Evolutionary conservation across 2,329 filamentous ascomycete species (phyloP).

Genomic region (Trichoderma koningii): DNA sequence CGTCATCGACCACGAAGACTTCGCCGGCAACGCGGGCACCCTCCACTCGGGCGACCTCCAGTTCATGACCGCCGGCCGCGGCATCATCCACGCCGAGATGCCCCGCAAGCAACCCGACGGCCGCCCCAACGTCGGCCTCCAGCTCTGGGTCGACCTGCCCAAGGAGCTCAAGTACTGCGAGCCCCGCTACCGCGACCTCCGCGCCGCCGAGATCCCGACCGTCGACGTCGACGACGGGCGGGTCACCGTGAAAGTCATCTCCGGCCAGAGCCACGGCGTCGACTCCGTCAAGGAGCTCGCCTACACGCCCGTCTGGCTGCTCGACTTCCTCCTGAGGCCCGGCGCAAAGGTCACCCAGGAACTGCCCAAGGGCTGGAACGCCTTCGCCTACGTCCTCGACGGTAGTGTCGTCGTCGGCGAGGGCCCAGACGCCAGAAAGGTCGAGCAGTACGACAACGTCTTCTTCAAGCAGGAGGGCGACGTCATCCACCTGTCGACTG

Average conservation of each 20-base stretch:
- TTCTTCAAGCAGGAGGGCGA: conserved; percentile 84
- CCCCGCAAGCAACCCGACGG: conserved; percentile 77
- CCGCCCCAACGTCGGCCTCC: conserved; percentile 78
- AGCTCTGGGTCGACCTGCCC: conserved; percentile 94
- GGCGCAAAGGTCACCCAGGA: conserved; percentile 76
- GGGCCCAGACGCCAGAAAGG: conserved; percentile 52
- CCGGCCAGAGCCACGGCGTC: conserved; percentile 77
- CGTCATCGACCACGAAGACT: conserved; percentile 89
- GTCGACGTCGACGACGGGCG: conserved; percentile 71
- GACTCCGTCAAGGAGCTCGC: conserved; percentile 88
- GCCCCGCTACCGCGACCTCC: conserved; percentile 86
- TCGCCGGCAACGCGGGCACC: conserved; percentile 80
- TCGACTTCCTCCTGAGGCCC: conserved; percentile 79
- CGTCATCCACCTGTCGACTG: conserved; percentile 69
- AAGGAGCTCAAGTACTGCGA: conserved; percentile 81
- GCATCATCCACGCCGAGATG: conserved; percentile 97
- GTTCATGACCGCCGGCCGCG: conserved; percentile 93
- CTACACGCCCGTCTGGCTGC: conserved; percentile 95
- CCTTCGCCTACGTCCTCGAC: conserved; percentile 83
- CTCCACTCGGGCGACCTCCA: conserved; percentile 88
- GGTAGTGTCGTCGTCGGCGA: conserved; percentile 67
- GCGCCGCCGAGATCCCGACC: conserved; percentile 74
- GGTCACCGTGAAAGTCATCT: conserved; percentile 87
- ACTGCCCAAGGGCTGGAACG: conserved; percentile 81
- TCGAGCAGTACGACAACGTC: conserved; percentile 80